Conservation (phyloP, 352 stramenopile species). For the Phytophthora cactorum region DNA sequence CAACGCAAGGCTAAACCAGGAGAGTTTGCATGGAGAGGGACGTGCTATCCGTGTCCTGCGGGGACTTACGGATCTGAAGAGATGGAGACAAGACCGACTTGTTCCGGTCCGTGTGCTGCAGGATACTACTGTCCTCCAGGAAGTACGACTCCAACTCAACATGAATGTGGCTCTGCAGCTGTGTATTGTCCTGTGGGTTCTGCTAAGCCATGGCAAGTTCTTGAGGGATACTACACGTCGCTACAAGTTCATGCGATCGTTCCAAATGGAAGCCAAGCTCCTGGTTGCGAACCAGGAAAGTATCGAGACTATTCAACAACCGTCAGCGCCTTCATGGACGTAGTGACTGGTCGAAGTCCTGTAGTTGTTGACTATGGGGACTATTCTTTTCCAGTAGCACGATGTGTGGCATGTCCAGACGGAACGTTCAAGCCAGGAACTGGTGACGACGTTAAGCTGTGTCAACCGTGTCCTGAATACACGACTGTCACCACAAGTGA, state of each 20-base stretch:
- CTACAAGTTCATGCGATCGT: conserved; percentile 29
- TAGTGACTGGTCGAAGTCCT: conserved; percentile 49
- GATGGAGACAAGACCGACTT: conserved; percentile 53
- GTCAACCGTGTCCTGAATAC: conserved; percentile 52
- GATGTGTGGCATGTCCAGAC: conserved; percentile 64
- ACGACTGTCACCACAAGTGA: conserved; percentile 52
- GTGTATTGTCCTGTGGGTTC: conserved; percentile 59
- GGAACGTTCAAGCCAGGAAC: conserved; percentile 73
- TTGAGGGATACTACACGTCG: conserved; percentile 60
- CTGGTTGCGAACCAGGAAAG: conserved; percentile 30
- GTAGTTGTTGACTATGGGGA: conserved; percentile 71
- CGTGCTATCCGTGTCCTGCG: conserved; percentile 68
- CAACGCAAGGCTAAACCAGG: conserved; percentile 47
- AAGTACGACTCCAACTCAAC: conserved; percentile 49
- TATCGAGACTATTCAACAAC: conserved; percentile 35
- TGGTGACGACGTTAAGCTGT: conserved; percentile 59
- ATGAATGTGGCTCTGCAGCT: conserved; percentile 53
- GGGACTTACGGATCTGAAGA: conserved; percentile 56
- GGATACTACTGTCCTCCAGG: conserved; percentile 76
- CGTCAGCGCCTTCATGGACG: conserved; percentile 43
- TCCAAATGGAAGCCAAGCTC: conserved; percentile 13
- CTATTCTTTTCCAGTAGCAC: conserved; percentile 51
- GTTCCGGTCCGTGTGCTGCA: conserved; percentile 57
- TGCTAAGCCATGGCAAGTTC: conserved; percentile 27
- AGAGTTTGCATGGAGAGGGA: conserved; percentile 65